phyloP scores from a whole-genome alignment of 2,329 filamentous ascomycete species.

The Domatiomyces globalis region DNA sequence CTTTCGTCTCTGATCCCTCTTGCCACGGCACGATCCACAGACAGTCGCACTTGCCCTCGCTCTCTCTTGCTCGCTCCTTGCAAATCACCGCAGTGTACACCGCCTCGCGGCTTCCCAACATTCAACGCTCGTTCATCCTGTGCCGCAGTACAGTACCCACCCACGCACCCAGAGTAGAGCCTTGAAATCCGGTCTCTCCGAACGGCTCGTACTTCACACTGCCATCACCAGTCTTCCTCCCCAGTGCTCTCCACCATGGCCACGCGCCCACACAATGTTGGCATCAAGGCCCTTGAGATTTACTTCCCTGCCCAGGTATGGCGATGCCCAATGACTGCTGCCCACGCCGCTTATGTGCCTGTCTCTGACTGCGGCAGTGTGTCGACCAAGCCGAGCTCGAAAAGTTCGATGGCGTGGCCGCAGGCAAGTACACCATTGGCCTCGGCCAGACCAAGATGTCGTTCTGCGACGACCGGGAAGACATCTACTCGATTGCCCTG shows the following conservation, averaged over 20 bases:
- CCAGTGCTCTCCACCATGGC: constrained; percentile 39
- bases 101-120: too few relatives aligned
- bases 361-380: constrained; percentile 42
- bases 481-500: constrained; percentile 76
- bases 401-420: constrained; percentile 69
- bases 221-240: background rate
- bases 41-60: background rate
- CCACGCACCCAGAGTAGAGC: background rate
- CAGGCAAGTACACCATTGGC: constrained; percentile 82
- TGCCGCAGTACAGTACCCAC: background rate
- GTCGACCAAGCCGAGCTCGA: constrained; percentile 72
- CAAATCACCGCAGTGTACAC: background rate
- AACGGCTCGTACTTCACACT: background rate
- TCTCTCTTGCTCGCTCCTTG: background rate
- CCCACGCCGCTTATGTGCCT: too few relatives aligned
- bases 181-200: background rate
- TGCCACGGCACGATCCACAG: too few relatives aligned
- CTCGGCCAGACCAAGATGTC: constrained; percentile 84
- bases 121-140: background rate
- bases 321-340: constrained; percentile 8
- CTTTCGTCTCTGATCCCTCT: background rate
- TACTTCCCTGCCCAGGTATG: constrained; percentile 76
- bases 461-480: constrained; percentile 82
- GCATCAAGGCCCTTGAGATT: constrained; percentile 85
- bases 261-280: constrained; percentile 68